A percentile compares a stretch with the other conserved stretches of the same genome.
Evolutionary conservation across 2,329 filamentous ascomycete species (phyloP).

Genomic region (Gyromitra esculenta): DNA sequence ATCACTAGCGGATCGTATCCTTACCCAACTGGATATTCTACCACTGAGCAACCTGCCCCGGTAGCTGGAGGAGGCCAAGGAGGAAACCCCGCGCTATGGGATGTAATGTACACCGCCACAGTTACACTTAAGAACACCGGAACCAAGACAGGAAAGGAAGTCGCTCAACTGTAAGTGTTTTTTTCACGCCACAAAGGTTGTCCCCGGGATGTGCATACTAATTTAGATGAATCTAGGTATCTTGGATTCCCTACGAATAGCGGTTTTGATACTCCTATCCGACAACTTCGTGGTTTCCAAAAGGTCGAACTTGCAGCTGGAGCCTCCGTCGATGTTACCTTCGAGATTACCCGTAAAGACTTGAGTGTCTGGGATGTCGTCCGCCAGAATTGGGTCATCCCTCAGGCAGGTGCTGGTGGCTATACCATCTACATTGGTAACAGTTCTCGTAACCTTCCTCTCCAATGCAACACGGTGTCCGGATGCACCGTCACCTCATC

Average conservation of each 20-base stretch:
- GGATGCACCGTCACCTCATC: slow-evolving; percentile 47
- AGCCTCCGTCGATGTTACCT: slow-evolving; percentile 65
- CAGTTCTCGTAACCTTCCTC: slow-evolving; percentile 66
- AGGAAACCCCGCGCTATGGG: slow-evolving; percentile 71
- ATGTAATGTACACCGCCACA: slow-evolving; percentile 69
- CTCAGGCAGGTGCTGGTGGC: slow-evolving; percentile 59
- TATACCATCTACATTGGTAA: slow-evolving; percentile 69
- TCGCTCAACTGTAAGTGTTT: slow-evolving; percentile 64
- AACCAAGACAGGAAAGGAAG: slow-evolving; percentile 63
- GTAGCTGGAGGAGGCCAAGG: slow-evolving; percentile 67
- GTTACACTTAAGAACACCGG: slow-evolving; percentile 73
- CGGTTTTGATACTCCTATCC: slow-evolving; percentile 69
- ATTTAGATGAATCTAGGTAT: slow-evolving; percentile 59
- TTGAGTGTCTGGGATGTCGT: slow-evolving; percentile 72
- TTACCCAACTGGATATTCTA: slow-evolving; percentile 74
- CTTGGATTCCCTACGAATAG: slow-evolving; percentile 69
- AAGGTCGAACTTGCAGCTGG: slow-evolving; percentile 70
- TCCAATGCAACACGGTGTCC: slow-evolving; percentile 64
- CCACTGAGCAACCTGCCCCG: slow-evolving; percentile 64
- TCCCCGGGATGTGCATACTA: neutral
- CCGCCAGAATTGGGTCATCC: slow-evolving; percentile 68
- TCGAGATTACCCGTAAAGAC: slow-evolving; percentile 69
- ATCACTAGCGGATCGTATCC: slow-evolving; percentile 66
- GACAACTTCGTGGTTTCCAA: slow-evolving; percentile 73
- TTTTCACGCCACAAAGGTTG: neutral